A percentile compares a stretch with the other conserved stretches of the same genome.
Evolutionary conservation across 2,329 filamentous ascomycete species (phyloP).

Genomic region (Diaporthe helianthi): DNA sequence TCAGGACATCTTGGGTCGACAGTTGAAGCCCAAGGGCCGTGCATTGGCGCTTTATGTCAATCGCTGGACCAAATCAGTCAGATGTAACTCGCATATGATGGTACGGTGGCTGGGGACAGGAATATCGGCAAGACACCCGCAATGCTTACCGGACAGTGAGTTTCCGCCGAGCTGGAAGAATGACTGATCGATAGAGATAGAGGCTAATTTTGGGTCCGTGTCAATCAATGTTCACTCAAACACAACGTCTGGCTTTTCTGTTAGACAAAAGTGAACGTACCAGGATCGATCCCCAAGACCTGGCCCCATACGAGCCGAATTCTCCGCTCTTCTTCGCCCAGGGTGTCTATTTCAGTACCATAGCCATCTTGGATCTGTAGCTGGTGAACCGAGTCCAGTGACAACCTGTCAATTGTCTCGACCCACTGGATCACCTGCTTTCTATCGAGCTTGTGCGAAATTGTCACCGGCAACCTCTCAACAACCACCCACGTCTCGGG

Average conservation of each 20-base stretch:
- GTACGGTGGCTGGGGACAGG: not conserved
- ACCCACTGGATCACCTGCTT: not conserved
- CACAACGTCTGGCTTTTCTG: not conserved
- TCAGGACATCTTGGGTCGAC: not conserved
- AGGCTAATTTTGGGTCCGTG: too few relatives aligned
- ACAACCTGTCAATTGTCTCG: not conserved
- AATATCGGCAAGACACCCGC: not conserved
- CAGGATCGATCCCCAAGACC: not conserved
- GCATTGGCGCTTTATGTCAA: slow-evolving; percentile 44
- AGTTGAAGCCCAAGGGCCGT: not conserved
- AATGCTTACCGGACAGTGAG: slow-evolving; percentile 52
- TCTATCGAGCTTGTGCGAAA: not conserved
- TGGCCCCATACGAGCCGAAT: not conserved
- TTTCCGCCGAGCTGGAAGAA: slow-evolving; percentile 68
- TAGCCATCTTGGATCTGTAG: not conserved
- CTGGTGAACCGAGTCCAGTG: not conserved
- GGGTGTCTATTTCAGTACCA: not conserved
- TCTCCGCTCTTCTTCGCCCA: slow-evolving; percentile 45
- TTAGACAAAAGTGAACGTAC: not conserved
- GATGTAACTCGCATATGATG: not conserved
- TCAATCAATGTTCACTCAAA: not conserved
- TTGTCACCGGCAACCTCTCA: not conserved
- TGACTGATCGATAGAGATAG: slow-evolving; percentile 53
- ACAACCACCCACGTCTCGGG: not conserved
- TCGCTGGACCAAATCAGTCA: slow-evolving; percentile 43